phyloP scores from a whole-genome alignment of 108 stramenopile genomes.

The Mediolabrus comicus region DNA sequence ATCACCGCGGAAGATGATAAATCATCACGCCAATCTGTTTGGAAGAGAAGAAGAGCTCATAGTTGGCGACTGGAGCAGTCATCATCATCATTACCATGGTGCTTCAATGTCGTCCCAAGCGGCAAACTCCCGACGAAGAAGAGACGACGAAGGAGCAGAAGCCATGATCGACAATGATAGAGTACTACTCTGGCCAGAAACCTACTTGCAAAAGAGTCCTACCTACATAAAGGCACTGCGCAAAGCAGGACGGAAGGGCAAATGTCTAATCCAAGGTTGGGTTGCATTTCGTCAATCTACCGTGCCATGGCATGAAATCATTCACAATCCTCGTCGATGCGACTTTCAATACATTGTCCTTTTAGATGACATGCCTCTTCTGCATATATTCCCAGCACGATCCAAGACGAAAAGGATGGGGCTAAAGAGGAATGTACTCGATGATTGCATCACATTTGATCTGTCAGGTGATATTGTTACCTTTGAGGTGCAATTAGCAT shows the following conservation, averaged over 20 bases:
- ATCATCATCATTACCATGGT: neutral
- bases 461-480: slow-evolving; percentile 15
- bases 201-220: slow-evolving; percentile 25
- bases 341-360: slow-evolving; percentile 41
- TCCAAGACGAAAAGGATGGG: slow-evolving; percentile 10
- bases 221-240: slow-evolving; percentile 32
- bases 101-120: neutral
- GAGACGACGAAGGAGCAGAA: neutral
- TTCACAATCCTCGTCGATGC: slow-evolving; percentile 18
- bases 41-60: neutral
- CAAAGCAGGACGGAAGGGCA: slow-evolving; percentile 20
- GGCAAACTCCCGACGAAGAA: neutral
- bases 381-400: slow-evolving; percentile 30
- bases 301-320: slow-evolving; percentile 23
- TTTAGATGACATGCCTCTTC: slow-evolving; percentile 26
- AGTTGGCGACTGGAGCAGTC: neutral
- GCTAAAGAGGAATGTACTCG: slow-evolving; percentile 9
- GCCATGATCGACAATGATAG: neutral
- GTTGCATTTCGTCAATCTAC: slow-evolving; percentile 20
- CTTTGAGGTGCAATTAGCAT: slow-evolving; percentile 18
- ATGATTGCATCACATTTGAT: slow-evolving; percentile 20
- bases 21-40: neutral
- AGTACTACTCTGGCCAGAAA: slow-evolving; percentile 1
- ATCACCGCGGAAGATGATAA: neutral
- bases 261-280: slow-evolving; percentile 43